phyloP scores from a whole-genome alignment of 495 filamentous ascomycete genomes.

The Sabuloglossum arenarium region DNA sequence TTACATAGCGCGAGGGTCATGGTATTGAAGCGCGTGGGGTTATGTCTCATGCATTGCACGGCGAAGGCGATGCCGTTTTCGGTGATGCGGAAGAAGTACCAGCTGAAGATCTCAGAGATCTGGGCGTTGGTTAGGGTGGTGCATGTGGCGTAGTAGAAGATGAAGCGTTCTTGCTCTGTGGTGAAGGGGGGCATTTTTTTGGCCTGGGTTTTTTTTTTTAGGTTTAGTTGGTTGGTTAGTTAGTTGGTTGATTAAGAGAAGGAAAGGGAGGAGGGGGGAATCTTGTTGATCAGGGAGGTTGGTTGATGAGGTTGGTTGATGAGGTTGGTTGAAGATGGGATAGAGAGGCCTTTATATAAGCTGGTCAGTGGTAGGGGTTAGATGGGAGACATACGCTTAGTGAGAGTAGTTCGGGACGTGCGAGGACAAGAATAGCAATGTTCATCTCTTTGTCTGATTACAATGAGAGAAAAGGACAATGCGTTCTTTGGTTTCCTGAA shows the following conservation, averaged over 20 bases:
- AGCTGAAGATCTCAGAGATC: not conserved
- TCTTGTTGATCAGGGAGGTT: no score
- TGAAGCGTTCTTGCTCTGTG: not conserved
- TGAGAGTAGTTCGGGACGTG: no score
- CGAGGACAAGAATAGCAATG: not conserved
- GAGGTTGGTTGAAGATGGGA: no score
- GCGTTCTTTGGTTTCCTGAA: not conserved
- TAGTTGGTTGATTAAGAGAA: not conserved
- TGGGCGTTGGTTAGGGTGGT: not conserved
- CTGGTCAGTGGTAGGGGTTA: no score
- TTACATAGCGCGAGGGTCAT: not conserved
- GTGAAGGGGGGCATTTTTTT: not conserved
- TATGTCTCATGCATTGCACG: not conserved
- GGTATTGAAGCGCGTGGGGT: not conserved
- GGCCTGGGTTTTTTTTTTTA: not conserved
- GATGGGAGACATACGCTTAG: no score
- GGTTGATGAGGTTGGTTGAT: no score
- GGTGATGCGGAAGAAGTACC: not conserved
- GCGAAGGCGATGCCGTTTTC: not conserved
- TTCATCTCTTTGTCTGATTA: not conserved
- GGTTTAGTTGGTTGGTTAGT: not conserved
- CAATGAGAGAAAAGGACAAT: not conserved
- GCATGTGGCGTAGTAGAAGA: not conserved
- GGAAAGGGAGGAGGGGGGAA: conserved; percentile 15
- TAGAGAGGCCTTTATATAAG: not conserved